These are phyloP conservation scores for Geotrichum fermentans DNA, from an alignment of 1,139 yeast genomes.

Conservation along the genomic window DNA sequence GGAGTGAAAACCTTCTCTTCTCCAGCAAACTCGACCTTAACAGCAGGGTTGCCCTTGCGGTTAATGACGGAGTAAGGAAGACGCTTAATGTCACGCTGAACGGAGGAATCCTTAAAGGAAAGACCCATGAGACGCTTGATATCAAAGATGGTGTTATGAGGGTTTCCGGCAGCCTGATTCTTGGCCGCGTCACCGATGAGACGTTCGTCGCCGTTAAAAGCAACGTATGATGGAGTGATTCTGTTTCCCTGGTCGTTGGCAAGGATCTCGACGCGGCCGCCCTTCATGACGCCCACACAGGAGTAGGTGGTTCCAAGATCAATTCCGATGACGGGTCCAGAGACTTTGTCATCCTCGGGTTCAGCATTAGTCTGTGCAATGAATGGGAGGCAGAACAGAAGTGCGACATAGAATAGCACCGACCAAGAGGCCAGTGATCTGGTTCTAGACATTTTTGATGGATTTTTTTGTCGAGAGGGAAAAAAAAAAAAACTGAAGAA, in stretches of 20 bases:
- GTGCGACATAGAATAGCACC: constrained; percentile 52
- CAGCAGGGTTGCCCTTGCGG: constrained; percentile 74
- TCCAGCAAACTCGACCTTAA: constrained; percentile 62
- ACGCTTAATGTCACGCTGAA: constrained; percentile 78
- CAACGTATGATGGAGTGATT: constrained; percentile 88
- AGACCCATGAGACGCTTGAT: constrained; percentile 84
- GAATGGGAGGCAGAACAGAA: constrained; percentile 58
- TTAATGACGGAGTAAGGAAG: constrained; percentile 68
- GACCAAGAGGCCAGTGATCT: constrained; percentile 48
- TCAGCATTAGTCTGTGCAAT: constrained; percentile 44
- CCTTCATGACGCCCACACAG: constrained; percentile 91
- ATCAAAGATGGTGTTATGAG: constrained; percentile 74
- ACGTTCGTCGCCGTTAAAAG: constrained; percentile 80
- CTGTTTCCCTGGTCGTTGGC: constrained; percentile 96
- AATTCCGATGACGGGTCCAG: constrained; percentile 75
- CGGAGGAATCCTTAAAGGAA: constrained; percentile 66
- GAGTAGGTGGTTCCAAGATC: constrained; percentile 90
- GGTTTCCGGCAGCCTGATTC: constrained; percentile 84
- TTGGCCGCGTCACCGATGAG: constrained; percentile 93
- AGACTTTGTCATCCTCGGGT: constrained; percentile 45
- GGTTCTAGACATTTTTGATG: constrained; percentile 28
- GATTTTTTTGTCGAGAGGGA: constrained; percentile 22
- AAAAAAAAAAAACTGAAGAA: constrained; percentile 6
- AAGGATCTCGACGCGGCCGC: constrained; percentile 84
- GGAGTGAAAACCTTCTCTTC: constrained; percentile 74